Evolutionary conservation across 768 basidiomycete species (phyloP), one percentile per base, ranked within the genome.

Genomic region (Sarcodon aspratus): DNA sequence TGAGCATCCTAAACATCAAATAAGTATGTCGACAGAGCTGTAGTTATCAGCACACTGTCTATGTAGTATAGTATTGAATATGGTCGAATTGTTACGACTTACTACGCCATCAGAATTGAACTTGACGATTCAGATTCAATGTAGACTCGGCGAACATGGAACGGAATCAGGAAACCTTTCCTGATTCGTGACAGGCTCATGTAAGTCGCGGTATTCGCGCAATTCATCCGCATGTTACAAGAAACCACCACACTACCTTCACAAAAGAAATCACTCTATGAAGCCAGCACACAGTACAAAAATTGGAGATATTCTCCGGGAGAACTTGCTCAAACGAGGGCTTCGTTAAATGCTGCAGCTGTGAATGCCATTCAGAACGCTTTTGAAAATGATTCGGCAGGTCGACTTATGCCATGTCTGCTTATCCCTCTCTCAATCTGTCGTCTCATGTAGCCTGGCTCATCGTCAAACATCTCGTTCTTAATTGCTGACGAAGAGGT

Each of bases 251-350:
- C 13, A 11, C 17, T 17, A 13, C 40, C 53, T 13, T 44, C 50
- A 1, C 8, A 48, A n/a, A 52, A 42, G 9, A 52, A 51, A 50
- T 68, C 85, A 0, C 61, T 87, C 3, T 93, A 89, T 55, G 79
- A 90, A 57, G 76, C 72, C 36, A 87, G 85, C 56, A 87, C 86
- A 0, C 89, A 92, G 59, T 89, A 71, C 66, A 78, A 71, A 48
- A 80, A 93, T 61, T 99, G 96, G 96, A 71, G 93, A 46, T 96
- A 83, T 63, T 92, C 93, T 0, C 66, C 72, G 11, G 74, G 80
- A 43, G 69, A 77, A 48, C 75, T 99, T 3, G 66, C 59, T 7
- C 57, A 69, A 11, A 75, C 82, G 40, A 76, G 96, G 13, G 57
- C 66, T 9, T 70, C 78, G 15, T 66, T 96, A 53, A 99, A 95